phyloP scores from a whole-genome alignment of 2,329 filamentous ascomycete species.

The Cyclaneusma minus region DNA sequence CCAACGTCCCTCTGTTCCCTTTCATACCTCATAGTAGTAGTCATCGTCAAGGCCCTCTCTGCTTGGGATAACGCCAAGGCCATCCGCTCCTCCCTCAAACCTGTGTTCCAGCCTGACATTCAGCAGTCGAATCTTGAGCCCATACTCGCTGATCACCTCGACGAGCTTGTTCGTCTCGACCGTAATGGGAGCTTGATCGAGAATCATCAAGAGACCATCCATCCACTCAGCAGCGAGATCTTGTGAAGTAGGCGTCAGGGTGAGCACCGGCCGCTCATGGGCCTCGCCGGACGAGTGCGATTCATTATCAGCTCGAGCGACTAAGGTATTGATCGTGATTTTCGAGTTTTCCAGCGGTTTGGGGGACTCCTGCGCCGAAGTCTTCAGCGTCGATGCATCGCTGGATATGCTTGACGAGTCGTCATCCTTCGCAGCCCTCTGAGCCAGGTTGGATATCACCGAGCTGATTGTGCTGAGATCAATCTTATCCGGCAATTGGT shows the following conservation, averaged over 20 bases:
- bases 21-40: constrained; percentile 73
- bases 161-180: constrained; percentile 86
- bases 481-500: constrained; percentile 63
- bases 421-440: constrained; percentile 22
- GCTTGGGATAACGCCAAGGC: constrained; percentile 53
- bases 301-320: constrained; percentile 21
- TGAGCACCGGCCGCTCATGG: constrained; percentile 62
- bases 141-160: constrained; percentile 73
- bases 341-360: constrained; percentile 28
- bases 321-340: constrained; percentile 78
- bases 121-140: constrained; percentile 78
- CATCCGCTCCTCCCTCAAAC: constrained; percentile 39
- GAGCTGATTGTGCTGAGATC: constrained; percentile 81
- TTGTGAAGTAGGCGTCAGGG: constrained; percentile 67
- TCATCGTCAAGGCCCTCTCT: constrained; percentile 79
- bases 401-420: constrained; percentile 30
- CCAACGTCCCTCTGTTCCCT: neutral
- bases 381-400: constrained; percentile 24
- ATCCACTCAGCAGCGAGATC: constrained; percentile 90
- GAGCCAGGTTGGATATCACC: constrained; percentile 80
- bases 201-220: constrained; percentile 83
- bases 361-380: constrained; percentile 6
- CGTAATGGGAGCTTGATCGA: constrained; percentile 94
- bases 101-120: constrained; percentile 77
- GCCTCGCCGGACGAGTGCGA: constrained; percentile 20